Evolutionary conservation across 164 flowering plant genomes (phyloP).

Genomic region (Aristolochia fimbriata): DNA sequence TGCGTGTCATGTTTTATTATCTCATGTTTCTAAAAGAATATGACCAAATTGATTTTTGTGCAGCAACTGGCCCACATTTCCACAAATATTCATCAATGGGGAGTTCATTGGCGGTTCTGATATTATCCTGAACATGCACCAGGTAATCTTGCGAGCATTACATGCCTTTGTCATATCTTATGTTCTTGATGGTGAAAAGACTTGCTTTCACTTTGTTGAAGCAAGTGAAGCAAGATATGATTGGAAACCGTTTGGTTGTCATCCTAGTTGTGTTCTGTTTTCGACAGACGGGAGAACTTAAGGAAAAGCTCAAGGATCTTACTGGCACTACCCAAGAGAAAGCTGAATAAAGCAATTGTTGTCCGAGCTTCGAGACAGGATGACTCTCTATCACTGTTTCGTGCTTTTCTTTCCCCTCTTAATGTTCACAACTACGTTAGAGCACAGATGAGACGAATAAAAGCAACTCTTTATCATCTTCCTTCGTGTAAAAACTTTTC

Average conservation of each 20-base stretch:
- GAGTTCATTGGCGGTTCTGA: slow-evolving; percentile 92
- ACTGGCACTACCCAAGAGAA: slow-evolving; percentile 15
- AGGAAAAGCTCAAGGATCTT: slow-evolving; percentile 52
- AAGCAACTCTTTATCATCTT: too few species aligned
- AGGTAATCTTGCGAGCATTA: slow-evolving; percentile 21
- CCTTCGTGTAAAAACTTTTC: too few species aligned
- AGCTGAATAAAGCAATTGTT: slow-evolving; percentile 15
- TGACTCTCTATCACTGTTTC: too few species aligned
- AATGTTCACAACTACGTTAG: too few species aligned
- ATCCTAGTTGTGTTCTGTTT: not conserved
- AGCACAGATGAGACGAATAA: too few species aligned
- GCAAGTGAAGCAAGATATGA: not conserved
- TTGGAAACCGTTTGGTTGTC: not conserved
- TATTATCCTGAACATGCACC: slow-evolving; percentile 76
- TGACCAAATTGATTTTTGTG: slow-evolving; percentile 10
- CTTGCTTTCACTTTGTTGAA: not conserved
- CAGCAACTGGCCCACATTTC: slow-evolving; percentile 95
- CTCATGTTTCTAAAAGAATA: too few species aligned
- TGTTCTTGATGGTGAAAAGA: too few species aligned
- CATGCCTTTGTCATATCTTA: not conserved
- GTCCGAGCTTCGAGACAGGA: not conserved
- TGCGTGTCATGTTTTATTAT: not conserved
- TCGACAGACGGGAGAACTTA: slow-evolving; percentile 58
- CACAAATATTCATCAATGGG: slow-evolving; percentile 90
- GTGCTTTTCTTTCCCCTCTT: too few species aligned